Percentiles rank a stretch among this genome's conserved stretches.
Conservation (phyloP, 495 filamentous ascomycete genomes). For the Diplogelasinospora grovesii region DNA sequence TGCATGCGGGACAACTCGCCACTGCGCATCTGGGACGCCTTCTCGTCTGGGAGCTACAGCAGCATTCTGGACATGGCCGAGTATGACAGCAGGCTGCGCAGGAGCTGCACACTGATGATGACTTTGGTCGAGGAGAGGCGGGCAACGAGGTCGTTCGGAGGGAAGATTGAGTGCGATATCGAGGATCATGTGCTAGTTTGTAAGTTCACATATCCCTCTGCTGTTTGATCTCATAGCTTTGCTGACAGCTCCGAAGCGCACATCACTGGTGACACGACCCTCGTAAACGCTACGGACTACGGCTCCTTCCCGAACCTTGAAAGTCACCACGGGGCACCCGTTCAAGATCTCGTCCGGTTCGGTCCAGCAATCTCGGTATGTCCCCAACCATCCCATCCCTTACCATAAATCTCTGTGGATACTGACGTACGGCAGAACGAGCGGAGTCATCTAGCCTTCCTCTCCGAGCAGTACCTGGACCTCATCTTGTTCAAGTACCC, state of each 20-base stretch:
- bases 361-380: slow-evolving; percentile 42
- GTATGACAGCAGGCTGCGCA: slow-evolving; percentile 27
- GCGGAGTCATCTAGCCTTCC: slow-evolving; percentile 33
- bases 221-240: background rate
- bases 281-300: slow-evolving; percentile 41
- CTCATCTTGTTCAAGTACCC: slow-evolving; percentile 34
- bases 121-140: slow-evolving; percentile 40
- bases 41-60: slow-evolving; percentile 39
- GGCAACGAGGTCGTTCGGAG: slow-evolving; percentile 28
- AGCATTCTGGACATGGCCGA: slow-evolving; percentile 34
- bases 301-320: slow-evolving; percentile 36
- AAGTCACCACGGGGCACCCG: slow-evolving; percentile 20
- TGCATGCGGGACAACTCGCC: slow-evolving; percentile 31
- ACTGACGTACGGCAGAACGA: slow-evolving; percentile 24
- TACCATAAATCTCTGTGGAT: background rate
- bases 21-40: slow-evolving; percentile 34
- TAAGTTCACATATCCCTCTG: slow-evolving; percentile 22
- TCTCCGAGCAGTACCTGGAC: slow-evolving; percentile 39
- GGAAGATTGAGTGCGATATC: slow-evolving; percentile 31
- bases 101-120: slow-evolving; percentile 38
- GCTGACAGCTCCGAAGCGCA: slow-evolving; percentile 21
- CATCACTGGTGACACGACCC: slow-evolving; percentile 19
- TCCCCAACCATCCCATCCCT: background rate
- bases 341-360: slow-evolving; percentile 34
- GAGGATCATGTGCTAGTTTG: slow-evolving; percentile 28